Evolutionary conservation across 2,329 filamentous ascomycete species (phyloP), one percentile per base, ranked within the genome.

Genomic region (Penicillium sp.): DNA sequence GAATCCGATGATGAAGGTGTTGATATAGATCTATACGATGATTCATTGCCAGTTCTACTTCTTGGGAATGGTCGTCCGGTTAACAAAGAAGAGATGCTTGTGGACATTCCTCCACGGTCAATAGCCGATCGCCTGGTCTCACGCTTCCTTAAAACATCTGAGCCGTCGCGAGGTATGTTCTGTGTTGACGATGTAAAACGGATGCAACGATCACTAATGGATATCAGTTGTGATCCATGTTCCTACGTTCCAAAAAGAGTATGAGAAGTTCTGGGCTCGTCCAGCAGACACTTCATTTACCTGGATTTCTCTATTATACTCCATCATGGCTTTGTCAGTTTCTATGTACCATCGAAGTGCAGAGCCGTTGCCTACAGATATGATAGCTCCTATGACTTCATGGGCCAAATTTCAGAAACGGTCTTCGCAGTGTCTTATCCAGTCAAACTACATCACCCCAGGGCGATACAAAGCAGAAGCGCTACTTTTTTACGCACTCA

Each of bases 351-450:
- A 63, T 42, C 61, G 65, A 19, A 63, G 50, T 11, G 56, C 61
- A 11, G 66, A 70, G 34, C 59, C 61, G 8, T 55, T 67, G 19
- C 66, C 66, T 4, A 41, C 58, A 14, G 51, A 51, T 1, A 32
- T 63, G 9, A 53, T 51, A 14, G 55, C 64, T 19, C 43, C 64
- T 4, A 47, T 38, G 18, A 61, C 54, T 10, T 47, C 58, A 32
- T 73, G 64, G 72, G 74, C 54, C 73, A 78, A 64, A 74, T 82
- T 71, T 63, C 84, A 56, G 76, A 85, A 68, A 79, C 55, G 63
- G 48, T 61, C 67, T n/a, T 65, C 68, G 2, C 67, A 70, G 43
- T 69, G 68, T 51, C 61, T 73, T 4, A 62, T 64, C n/a, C 65
- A 67, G 41, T 63, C 68, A 9, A 72, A 72, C 46, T 73, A 73